Base-by-base conservation (phyloP, 1,284 basidiomycete species). In the Porogramme epimiltina region DNA sequence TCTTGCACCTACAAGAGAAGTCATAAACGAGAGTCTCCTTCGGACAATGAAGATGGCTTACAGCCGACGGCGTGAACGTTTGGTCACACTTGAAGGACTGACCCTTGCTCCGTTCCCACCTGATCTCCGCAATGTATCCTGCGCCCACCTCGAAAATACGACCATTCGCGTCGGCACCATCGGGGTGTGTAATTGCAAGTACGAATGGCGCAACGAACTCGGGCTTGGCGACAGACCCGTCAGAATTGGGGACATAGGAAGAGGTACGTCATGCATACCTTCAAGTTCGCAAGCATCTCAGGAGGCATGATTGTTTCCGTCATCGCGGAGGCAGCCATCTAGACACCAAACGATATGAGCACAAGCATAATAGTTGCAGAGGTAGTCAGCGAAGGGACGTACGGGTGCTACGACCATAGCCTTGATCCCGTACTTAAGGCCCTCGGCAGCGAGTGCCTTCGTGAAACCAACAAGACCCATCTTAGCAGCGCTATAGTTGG, bases 121-220 rank as follows among this genome's bases (percentile, higher is more conserved):
- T 84, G 52, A 98, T 80, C 72, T 96, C 93, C 6, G 94, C 91
- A 55, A 94, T 80, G 70, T 88, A 99, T 11, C 96, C 97, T 43
- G 93, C 97, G 39, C 95, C 97, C 36, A 95, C 82, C 74, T 99
- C 96, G 63, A 96, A 98, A 36, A 96, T 79, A 63, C 88, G 87
- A 24, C 97, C 97, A 39, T 81, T 88, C 1, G 91, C 89, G 53
- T 95, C 85, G 16, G 89, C 89, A 4, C 89, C 88, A 61, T 93
- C 80, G 1, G 90, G 89, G 56, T 92, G 89, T 50, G 80, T 82
- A 18, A 90, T 73, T 3, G 84, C 90, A 23, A 81, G 87, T 42
- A 98, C 93, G 55, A 99, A 87, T 2, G 97, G 95, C 1, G 94
- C 95, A 42, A 99, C 90, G 60, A 89, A 94, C 66, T 94, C 92